These are phyloP conservation scores for Furcasterigmium sp. DNA, from an alignment of 2,329 filamentous ascomycete genomes.

Conservation along the genomic window DNA sequence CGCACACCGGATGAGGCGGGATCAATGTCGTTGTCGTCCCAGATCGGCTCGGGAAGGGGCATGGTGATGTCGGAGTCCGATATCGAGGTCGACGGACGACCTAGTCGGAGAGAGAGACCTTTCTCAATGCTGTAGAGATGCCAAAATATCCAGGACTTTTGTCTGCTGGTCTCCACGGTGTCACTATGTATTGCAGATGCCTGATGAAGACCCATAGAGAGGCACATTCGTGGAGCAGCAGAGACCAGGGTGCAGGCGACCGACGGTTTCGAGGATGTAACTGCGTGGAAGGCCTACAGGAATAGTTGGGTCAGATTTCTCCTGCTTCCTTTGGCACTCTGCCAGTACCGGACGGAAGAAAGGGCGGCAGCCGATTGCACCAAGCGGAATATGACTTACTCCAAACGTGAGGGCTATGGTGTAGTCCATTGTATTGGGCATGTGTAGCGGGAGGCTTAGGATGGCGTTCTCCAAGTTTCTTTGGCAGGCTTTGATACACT, in stretches of 20 bases:
- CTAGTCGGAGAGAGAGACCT: conserved; percentile 17
- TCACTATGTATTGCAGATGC: conserved; percentile 4
- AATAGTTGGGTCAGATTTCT: no score
- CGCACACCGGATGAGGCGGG: background rate
- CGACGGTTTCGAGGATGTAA: conserved; percentile 13
- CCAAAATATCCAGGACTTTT: conserved; percentile 18
- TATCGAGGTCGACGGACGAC: conserved; percentile 17
- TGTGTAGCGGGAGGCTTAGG: conserved; percentile 13
- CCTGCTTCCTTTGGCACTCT: background rate
- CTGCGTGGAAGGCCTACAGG: conserved; percentile 9
- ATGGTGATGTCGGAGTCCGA: conserved; percentile 19
- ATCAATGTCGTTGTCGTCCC: background rate
- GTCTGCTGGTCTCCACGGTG: conserved; percentile 2
- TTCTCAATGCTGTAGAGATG: conserved; percentile 18
- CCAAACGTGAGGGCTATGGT: conserved; percentile 13
- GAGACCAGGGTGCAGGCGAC: conserved; percentile 16
- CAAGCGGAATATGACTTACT: conserved; percentile 5
- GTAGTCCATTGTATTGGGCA: conserved; percentile 11
- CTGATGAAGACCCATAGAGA: conserved; percentile 14
- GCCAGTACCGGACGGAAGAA: no score
- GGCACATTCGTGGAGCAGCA: conserved; percentile 13
- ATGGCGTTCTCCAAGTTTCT: conserved; percentile 16
- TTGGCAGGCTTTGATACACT: conserved; percentile 10
- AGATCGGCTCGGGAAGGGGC: conserved; percentile 1
- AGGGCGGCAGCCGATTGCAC: no score